Evolutionary conservation across 192 early-diverging fungal species (phyloP).

Genomic region (Coemansia sp.): DNA sequence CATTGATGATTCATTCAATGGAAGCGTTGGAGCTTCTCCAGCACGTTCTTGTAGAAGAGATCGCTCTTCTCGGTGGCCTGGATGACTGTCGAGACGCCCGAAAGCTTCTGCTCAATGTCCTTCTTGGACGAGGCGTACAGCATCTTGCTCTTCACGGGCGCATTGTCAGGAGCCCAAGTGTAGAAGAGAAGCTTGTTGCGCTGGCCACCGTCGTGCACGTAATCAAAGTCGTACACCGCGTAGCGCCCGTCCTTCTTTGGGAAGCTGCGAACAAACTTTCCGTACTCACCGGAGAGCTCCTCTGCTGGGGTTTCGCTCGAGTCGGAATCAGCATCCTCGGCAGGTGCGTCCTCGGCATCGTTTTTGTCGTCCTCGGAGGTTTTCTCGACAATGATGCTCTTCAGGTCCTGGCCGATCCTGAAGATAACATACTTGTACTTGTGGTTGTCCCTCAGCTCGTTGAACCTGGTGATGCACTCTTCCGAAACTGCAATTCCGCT

Average conservation of each 20-base stretch:
- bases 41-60: slow-evolving; percentile 66
- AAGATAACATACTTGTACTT: slow-evolving; percentile 72
- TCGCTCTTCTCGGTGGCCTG: slow-evolving; percentile 86
- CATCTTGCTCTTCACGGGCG: slow-evolving; percentile 84
- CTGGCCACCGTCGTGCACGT: slow-evolving; percentile 56
- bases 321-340: no score
- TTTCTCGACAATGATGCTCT: slow-evolving; percentile 63
- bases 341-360: no score
- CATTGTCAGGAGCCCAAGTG: slow-evolving; percentile 81
- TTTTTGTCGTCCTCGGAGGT: slow-evolving; percentile 60
- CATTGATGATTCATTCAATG: no score
- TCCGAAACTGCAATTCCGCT: slow-evolving; percentile 72
- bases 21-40: slow-evolving; percentile 60
- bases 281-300: slow-evolving; percentile 54
- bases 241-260: slow-evolving; percentile 76
- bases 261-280: slow-evolving; percentile 66
- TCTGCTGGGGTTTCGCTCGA: slow-evolving; percentile 60
- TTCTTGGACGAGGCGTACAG: slow-evolving; percentile 85
- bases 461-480: slow-evolving; percentile 63
- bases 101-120: slow-evolving; percentile 68
- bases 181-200: slow-evolving; percentile 88
- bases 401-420: slow-evolving; percentile 71
- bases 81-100: slow-evolving; percentile 72
- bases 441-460: slow-evolving; percentile 65
- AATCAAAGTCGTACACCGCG: slow-evolving; percentile 89